phyloP scores from a whole-genome alignment of 345 rosid species.

The Punica granatum region DNA sequence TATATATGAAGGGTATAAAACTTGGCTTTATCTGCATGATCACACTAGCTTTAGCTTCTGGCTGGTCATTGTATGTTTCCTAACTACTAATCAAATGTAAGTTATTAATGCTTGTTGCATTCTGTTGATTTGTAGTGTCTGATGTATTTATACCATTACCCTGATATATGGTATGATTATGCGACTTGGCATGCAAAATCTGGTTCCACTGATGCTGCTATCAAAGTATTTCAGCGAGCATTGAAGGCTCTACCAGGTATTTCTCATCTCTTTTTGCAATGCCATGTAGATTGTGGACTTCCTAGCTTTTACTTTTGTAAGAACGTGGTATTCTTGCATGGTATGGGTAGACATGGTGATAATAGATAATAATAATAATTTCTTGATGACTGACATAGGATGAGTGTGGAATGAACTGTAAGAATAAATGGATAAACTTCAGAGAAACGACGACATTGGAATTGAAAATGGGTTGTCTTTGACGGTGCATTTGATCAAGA shows the following conservation, averaged over 20 bases:
- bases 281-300: not conserved
- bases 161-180: constrained; percentile 92
- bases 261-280: constrained; percentile 11
- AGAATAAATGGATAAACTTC: not conserved
- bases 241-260: constrained; percentile 91
- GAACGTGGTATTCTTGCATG: not conserved
- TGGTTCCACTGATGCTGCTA: constrained; percentile 81
- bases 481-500: not conserved
- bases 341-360: not conserved
- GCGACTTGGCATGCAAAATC: constrained; percentile 86
- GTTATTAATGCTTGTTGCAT: constrained; percentile 11
- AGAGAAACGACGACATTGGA: not conserved
- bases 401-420: not conserved
- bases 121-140: constrained; percentile 54
- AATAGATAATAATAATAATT: not conserved
- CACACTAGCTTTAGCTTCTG: not conserved
- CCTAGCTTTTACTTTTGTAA: not conserved
- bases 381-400: not conserved
- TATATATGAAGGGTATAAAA: no score
- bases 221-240: constrained; percentile 93
- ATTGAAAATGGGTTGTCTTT: not conserved
- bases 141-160: constrained; percentile 93
- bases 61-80: not conserved
- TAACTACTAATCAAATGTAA: not conserved
- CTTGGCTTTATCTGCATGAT: not conserved